phyloP scores from a whole-genome alignment of 1,284 basidiomycete genomes.

The Trametes hirsuta region DNA sequence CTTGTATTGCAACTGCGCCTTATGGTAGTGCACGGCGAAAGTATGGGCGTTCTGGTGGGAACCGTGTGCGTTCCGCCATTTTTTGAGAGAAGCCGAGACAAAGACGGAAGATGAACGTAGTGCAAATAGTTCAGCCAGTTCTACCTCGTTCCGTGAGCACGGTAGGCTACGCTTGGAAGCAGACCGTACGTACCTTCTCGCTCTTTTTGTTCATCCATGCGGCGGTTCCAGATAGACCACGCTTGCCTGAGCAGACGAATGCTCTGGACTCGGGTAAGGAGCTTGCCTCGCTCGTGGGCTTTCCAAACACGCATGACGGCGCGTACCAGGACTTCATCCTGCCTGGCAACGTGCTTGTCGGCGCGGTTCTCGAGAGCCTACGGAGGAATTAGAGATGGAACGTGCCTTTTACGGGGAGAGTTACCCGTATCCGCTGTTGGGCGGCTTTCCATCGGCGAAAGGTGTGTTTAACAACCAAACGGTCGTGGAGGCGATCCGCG shows the following conservation, averaged over 20 bases:
- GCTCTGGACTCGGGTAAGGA: slow-evolving; percentile 59
- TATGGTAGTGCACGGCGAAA: slow-evolving; percentile 56
- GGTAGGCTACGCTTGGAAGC: not conserved
- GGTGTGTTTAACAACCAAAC: slow-evolving; percentile 46
- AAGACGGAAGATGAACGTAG: slow-evolving; percentile 47
- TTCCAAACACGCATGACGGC: slow-evolving; percentile 75
- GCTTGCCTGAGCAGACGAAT: slow-evolving; percentile 48
- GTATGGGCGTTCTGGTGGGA: slow-evolving; percentile 53
- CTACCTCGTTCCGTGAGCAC: slow-evolving; percentile 35
- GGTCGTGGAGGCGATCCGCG: slow-evolving; percentile 49
- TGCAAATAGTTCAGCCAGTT: slow-evolving; percentile 56
- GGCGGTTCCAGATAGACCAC: slow-evolving; percentile 58
- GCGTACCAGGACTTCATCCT: slow-evolving; percentile 64
- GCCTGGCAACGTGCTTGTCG: slow-evolving; percentile 58
- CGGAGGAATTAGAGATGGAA: not conserved
- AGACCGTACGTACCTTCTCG: slow-evolving; percentile 47
- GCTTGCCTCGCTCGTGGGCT: slow-evolving; percentile 66
- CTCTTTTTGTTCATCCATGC: slow-evolving; percentile 43
- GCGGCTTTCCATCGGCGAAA: slow-evolving; percentile 61
- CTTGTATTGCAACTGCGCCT: slow-evolving; percentile 48
- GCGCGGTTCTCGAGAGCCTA: slow-evolving; percentile 58
- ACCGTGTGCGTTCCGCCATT: slow-evolving; percentile 51
- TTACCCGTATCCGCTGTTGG: slow-evolving; percentile 52
- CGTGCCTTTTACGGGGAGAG: not conserved
- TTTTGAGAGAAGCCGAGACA: slow-evolving; percentile 44